These are phyloP conservation scores for Pholiota microspora DNA, from an alignment of 768 basidiomycete genomes.

Conservation along the genomic window DNA sequence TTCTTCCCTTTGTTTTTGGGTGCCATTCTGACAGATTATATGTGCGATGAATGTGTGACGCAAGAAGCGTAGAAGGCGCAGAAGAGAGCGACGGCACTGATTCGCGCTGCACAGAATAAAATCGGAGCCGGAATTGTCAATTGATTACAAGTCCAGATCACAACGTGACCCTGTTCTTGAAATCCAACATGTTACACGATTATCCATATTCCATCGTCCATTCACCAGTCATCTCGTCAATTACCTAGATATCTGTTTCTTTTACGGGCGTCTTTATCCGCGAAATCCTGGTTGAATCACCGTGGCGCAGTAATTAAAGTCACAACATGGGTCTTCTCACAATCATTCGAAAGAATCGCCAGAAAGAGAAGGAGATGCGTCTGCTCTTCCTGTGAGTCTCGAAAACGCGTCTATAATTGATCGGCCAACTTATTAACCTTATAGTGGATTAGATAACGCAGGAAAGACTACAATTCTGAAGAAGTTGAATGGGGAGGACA, in stretches of 20 bases:
- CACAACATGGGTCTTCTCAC: conserved; percentile 85
- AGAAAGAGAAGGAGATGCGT: conserved; percentile 96
- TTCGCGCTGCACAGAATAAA: background rate
- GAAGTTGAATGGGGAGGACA: conserved; percentile 91
- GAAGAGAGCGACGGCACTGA: background rate
- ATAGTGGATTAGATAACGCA: conserved; percentile 94
- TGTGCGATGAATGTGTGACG: background rate
- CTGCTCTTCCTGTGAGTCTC: conserved; percentile 81
- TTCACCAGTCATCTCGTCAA: background rate
- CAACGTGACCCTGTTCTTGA: conserved; percentile 3
- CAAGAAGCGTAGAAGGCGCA: background rate
- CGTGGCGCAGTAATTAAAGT: background rate
- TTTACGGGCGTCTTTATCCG: background rate
- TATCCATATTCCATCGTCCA: background rate
- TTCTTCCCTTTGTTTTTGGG: conserved; percentile 84
- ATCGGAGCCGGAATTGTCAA: conserved; percentile 8
- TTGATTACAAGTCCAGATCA: background rate
- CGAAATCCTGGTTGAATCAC: background rate
- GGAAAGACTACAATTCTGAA: conserved; percentile 99
- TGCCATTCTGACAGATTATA: conserved; percentile 34
- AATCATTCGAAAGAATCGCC: conserved; percentile 93
- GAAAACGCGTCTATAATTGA: background rate
- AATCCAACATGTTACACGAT: background rate
- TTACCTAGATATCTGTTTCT: background rate
- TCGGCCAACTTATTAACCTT: conserved; percentile 14